A percentile compares a stretch with the other conserved stretches of the same genome.
Evolutionary conservation across 2,329 filamentous ascomycete genomes (phyloP).

Genomic region (Fusarium sp.): DNA sequence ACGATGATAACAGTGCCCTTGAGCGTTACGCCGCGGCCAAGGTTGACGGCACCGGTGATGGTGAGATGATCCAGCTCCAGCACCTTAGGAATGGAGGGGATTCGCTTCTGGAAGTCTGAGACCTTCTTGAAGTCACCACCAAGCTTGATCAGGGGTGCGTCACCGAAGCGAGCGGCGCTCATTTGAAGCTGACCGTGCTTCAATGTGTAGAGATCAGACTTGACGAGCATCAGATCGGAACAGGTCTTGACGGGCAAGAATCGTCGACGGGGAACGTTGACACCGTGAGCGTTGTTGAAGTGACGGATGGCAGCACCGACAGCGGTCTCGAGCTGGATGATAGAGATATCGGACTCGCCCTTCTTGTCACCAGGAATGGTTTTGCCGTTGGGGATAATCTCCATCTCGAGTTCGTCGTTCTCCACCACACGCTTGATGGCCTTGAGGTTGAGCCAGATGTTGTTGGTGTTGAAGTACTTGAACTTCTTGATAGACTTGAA

Average conservation of each 20-base stretch:
- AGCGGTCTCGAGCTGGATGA: slow-evolving; percentile 97
- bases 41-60: slow-evolving; percentile 96
- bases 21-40: slow-evolving; percentile 92
- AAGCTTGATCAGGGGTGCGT: slow-evolving; percentile 97
- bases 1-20: slow-evolving; percentile 99
- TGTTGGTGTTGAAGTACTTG: slow-evolving; percentile 99
- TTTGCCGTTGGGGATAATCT: slow-evolving; percentile 99
- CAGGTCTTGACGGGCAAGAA: slow-evolving; percentile 99
- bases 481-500: slow-evolving; percentile 99
- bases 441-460: slow-evolving; percentile 99
- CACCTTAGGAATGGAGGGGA: slow-evolving; percentile 88
- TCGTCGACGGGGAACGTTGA: slow-evolving; percentile 96
- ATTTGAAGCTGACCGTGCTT: slow-evolving; percentile 99
- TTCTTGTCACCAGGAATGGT: slow-evolving; percentile 99
- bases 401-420: slow-evolving; percentile 98
- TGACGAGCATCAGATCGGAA: slow-evolving; percentile 99
- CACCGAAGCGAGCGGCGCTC: slow-evolving; percentile 95
- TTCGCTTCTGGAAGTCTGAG: slow-evolving; percentile 91
- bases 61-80: slow-evolving; percentile 94
- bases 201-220: slow-evolving; percentile 98
- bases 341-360: slow-evolving; percentile 97
- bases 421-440: slow-evolving; percentile 99
- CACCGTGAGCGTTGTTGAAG: slow-evolving; percentile 98
- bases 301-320: slow-evolving; percentile 98
- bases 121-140: slow-evolving; percentile 99